Base-by-base conservation (phyloP, 305 asterid genomes). In the Rubia balearica region DNA sequence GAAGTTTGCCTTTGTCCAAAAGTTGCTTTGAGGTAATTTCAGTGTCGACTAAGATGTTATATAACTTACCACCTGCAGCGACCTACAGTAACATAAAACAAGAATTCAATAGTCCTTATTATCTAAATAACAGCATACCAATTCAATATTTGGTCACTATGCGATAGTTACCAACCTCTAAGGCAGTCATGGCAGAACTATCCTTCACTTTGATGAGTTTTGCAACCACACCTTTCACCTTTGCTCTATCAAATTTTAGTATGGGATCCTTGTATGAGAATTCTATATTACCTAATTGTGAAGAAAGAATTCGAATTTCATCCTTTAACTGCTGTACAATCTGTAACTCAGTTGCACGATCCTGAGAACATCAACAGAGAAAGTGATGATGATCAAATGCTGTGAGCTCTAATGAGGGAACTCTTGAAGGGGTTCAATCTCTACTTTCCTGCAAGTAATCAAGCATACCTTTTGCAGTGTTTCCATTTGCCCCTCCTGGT, bases 31-130 rank as follows among this genome's bases (percentile, higher is more conserved):
- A 97, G 14, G 98, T 94, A 80, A 82, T 75, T 77, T 94, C 96
- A 8, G 95, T 83, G 85, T 94, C 98, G 64, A 94, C 99, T 65
- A 94, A 92, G 71, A 94, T 79, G 76, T 94, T 94, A 85, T 71
- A 94, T 80, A 94, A 76, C 85, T 94, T 94, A 68, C 98, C 97
- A 59, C 98, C 98, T 41, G 99, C 99, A 80, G 93, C 96, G 80
- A 94, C 99, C 99, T 94, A 79, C 71, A 83, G 64, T 74, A 69
- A 69, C 71, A 43, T 65, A 75, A 75, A 72, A 57, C 76, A 48
- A 36, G 33, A 41, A 42, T 7, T 19, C 21, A 41, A 17, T 4
- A 69, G 67, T 48, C 53, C 17, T 24, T 69, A 63, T 33, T 11
- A 10, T 21, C 49, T 49, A 43, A 74, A 72, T 65, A 70, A 69